Evolutionary conservation across 106 monocot species (phyloP).

Genomic region (Hemerocallis citrina): DNA sequence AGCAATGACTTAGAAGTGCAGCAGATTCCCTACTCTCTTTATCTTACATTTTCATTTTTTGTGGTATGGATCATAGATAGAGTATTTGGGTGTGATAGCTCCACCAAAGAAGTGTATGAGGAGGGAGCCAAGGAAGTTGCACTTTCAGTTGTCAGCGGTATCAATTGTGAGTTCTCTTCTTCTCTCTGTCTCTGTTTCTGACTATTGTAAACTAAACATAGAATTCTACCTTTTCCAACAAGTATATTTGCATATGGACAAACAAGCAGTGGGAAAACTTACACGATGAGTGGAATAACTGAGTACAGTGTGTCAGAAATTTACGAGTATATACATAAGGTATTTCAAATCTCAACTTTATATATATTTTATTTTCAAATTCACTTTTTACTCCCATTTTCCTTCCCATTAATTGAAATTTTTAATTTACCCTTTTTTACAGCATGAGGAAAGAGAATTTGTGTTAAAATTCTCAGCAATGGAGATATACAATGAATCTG

Average conservation of each 20-base stretch:
- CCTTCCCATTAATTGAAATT: too few relatives aligned
- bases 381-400: too few relatives aligned
- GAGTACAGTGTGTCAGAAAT: constrained; percentile 55
- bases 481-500: constrained; percentile 78
- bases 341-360: neutral
- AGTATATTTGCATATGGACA: constrained; percentile 83
- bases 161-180: constrained; percentile 46
- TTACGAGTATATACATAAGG: constrained; percentile 68
- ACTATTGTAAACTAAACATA: neutral
- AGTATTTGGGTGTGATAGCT: constrained; percentile 41
- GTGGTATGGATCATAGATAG: constrained; percentile 26
- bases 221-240: constrained; percentile 28
- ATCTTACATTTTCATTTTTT: neutral
- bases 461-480: constrained; percentile 55
- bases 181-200: neutral
- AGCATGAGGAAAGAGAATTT: constrained; percentile 58
- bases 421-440: constrained; percentile 15
- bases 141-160: constrained; percentile 61
- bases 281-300: constrained; percentile 74
- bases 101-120: constrained; percentile 62
- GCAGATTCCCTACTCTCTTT: neutral
- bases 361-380: too few relatives aligned
- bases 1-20: too few relatives aligned
- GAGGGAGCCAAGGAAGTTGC: constrained; percentile 70
- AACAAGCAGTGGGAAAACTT: constrained; percentile 81